These are phyloP conservation scores for Celoporthe dispersa DNA, from an alignment of 2,329 filamentous ascomycete genomes.

Conservation along the genomic window DNA sequence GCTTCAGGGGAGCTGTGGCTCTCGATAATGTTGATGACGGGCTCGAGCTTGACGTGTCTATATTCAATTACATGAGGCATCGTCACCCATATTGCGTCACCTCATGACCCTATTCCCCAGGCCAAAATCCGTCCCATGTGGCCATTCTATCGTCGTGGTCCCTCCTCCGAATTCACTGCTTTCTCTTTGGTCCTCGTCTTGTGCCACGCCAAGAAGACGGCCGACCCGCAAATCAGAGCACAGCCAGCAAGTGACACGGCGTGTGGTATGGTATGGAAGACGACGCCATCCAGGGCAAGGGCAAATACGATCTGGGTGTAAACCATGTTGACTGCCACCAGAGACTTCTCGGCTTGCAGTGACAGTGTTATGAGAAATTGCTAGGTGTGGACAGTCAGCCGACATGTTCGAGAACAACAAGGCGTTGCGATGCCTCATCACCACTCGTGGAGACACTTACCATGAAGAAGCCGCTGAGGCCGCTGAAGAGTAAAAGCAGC, in stretches of 20 bases:
- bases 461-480: conserved; percentile 21
- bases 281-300: conserved; percentile 12
- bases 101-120: neutral
- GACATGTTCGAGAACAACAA: too few species aligned
- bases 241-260: conserved; percentile 14
- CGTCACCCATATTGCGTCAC: too few species aligned
- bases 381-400: neutral
- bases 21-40: too few species aligned
- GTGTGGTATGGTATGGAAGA: conserved; percentile 17
- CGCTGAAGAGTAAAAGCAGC: conserved; percentile 17
- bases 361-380: conserved; percentile 22
- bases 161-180: neutral
- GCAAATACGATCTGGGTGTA: conserved; percentile 22
- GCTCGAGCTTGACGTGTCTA: neutral
- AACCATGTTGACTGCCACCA: conserved; percentile 22
- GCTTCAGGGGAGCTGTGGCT: too few species aligned
- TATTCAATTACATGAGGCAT: neutral
- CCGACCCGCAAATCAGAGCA: conserved; percentile 6
- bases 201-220: conserved; percentile 15
- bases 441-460: neutral
- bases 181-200: conserved; percentile 10
- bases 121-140: too few species aligned
- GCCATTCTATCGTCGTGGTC: neutral
- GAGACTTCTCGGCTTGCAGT: conserved; percentile 16
- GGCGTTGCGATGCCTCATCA: neutral